Evolutionary conservation across 768 basidiomycete genomes (phyloP).

Genomic region (Panaeolus cyanescens): DNA sequence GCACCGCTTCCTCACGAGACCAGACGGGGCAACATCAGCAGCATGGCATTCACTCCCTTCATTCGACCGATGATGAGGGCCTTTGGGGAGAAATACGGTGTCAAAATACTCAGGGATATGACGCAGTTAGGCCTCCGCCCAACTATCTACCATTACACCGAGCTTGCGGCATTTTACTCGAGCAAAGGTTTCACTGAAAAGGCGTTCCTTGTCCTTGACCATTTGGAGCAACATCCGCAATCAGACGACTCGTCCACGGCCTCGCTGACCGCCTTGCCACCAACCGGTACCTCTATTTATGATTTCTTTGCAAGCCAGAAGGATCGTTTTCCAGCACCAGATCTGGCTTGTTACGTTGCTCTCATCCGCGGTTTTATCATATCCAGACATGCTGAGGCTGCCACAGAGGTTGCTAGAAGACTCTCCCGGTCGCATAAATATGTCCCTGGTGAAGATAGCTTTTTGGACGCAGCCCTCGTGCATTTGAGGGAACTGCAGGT

Average conservation of each 20-base stretch:
- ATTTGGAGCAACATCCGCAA: conserved; percentile 30
- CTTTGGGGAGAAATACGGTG: conserved; percentile 32
- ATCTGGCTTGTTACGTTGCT: conserved; percentile 37
- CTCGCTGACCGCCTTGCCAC: not conserved
- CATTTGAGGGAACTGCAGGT: conserved; percentile 10
- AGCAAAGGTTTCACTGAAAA: conserved; percentile 31
- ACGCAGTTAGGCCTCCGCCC: conserved; percentile 44
- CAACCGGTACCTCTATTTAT: not conserved
- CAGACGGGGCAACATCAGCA: conserved; percentile 9
- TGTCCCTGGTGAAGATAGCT: conserved; percentile 16
- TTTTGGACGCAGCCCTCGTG: conserved; percentile 2
- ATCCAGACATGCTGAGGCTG: conserved; percentile 25
- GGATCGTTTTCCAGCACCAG: conserved; percentile 21
- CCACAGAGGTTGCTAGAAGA: conserved; percentile 30
- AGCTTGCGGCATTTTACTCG: conserved; percentile 49
- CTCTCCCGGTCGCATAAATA: conserved; percentile 20
- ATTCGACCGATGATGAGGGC: conserved; percentile 38
- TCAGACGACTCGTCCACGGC: not conserved
- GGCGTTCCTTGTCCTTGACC: conserved; percentile 43
- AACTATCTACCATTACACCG: conserved; percentile 47
- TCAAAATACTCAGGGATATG: conserved; percentile 56
- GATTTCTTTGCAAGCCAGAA: conserved; percentile 4
- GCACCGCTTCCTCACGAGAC: conserved; percentile 8
- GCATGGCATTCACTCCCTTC: conserved; percentile 54
- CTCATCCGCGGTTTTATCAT: conserved; percentile 39